These are phyloP conservation scores for Diutina siamensis DNA, from an alignment of 1,139 yeast genomes.

Conservation along the genomic window DNA sequence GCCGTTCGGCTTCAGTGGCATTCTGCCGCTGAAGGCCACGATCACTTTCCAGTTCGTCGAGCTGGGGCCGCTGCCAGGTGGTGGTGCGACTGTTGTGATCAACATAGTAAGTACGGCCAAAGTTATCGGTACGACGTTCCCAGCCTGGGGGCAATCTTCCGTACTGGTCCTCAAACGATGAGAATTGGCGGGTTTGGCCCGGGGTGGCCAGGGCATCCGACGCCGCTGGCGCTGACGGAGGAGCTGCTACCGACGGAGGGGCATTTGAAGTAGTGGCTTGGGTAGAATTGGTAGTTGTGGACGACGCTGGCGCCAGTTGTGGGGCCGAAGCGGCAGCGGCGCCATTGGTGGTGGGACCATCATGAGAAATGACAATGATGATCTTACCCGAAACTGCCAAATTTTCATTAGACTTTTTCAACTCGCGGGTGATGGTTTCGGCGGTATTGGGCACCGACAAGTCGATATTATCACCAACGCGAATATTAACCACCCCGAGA, in stretches of 20 bases:
- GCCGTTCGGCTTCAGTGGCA: constrained; percentile 76
- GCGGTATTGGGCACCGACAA: constrained; percentile 45
- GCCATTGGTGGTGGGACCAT: constrained; percentile 10
- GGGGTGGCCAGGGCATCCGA: constrained; percentile 18
- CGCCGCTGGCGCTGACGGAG: constrained; percentile 8
- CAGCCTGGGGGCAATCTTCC: constrained; percentile 97
- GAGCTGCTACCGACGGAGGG: background rate
- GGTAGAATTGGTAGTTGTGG: constrained; percentile 9
- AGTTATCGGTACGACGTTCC: constrained; percentile 96
- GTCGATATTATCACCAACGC: constrained; percentile 84
- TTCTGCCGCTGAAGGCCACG: constrained; percentile 49
- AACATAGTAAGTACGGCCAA: constrained; percentile 94
- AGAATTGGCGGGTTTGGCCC: constrained; percentile 34
- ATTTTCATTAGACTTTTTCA: constrained; percentile 85
- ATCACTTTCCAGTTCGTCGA: constrained; percentile 57
- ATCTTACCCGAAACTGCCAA: constrained; percentile 87
- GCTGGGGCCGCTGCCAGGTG: constrained; percentile 93
- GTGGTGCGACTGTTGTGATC: constrained; percentile 97
- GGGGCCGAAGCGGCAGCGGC: constrained; percentile 11
- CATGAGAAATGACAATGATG: constrained; percentile 59
- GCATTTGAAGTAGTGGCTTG: constrained; percentile 7
- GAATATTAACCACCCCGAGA: constrained; percentile 85
- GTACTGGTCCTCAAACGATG: constrained; percentile 92
- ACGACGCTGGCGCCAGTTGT: constrained; percentile 8
- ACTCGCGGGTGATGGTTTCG: constrained; percentile 87